Base-by-base conservation (phyloP, 352 stramenopile species). In the Phytopythium helicoides region DNA sequence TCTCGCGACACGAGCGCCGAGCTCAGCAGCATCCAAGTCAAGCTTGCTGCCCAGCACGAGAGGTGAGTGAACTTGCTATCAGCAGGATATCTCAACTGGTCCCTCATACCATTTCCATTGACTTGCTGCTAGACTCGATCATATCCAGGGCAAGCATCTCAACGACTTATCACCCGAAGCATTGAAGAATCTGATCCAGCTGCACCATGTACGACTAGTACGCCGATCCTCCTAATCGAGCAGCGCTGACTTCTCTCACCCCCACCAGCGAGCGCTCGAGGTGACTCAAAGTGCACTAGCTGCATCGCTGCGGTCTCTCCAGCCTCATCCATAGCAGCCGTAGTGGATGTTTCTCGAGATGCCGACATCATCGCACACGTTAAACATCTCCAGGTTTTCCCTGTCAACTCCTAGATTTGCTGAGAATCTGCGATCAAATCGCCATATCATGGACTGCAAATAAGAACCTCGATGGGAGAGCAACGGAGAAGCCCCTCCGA, bases 141-240 rank as follows among this genome's bases (percentile, higher is more conserved):
- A 86, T 26, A 42, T 89, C 1, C 44, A 77, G 8, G 74, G 72
- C 44, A 58, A 61, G 2, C 38, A 52, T 3, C 60, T 90, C 22
- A 73, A 84, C 39, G 26, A 22, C 2, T 53, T 73, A 9, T 52
- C 61, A 6, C 59, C 61, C 23, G 66, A 76, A 0, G 53, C 65
- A 0, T 59, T 89, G 8, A 87, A 84, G 44, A 63, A 72, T 16
- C 64, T 87, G 9, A 80, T 89, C 47, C 71, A 87, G 33, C 61
- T 68, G 22, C 74, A 89, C 54, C 65, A 89, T 54, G 78, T 81
- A 59, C 38, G 33, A 36, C 33, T 9, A 5, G 28, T 33, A 9
- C 28, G 5, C 28, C 28, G 28, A 5, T 33, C 9, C 28, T 18
- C 8, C 10, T 50, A 53, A 15, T 47, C 14, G 12, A 40, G 4